A percentile compares a stretch with the other conserved stretches of the same genome.
Conservation (phyloP, 768 basidiomycete species). For the Xerocomellus intermedius region DNA sequence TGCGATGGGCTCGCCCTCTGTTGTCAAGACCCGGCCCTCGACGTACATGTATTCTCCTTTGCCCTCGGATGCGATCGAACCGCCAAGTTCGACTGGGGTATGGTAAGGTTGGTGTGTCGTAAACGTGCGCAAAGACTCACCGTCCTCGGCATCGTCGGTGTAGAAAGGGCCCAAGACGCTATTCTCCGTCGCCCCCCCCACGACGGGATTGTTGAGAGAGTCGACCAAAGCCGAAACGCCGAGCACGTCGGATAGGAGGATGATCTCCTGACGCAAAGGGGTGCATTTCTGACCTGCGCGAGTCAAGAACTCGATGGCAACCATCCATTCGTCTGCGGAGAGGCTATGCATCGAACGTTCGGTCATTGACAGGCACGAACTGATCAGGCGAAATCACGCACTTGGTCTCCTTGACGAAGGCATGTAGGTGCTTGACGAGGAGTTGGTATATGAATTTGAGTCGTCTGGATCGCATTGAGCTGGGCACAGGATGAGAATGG, state of each 20-base stretch:
- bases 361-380: neutral
- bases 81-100: slow-evolving; percentile 58
- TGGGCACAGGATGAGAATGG: neutral
- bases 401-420: slow-evolving; percentile 71
- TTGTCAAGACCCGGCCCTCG: slow-evolving; percentile 61
- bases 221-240: slow-evolving; percentile 81
- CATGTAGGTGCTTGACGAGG: slow-evolving; percentile 68
- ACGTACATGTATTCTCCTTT: slow-evolving; percentile 85
- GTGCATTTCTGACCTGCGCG: slow-evolving; percentile 71
- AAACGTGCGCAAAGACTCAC: slow-evolving; percentile 38
- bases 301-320: slow-evolving; percentile 76
- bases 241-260: slow-evolving; percentile 79
- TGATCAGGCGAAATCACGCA: slow-evolving; percentile 18
- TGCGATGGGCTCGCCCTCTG: slow-evolving; percentile 62
- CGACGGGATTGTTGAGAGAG: slow-evolving; percentile 64
- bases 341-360: slow-evolving; percentile 37
- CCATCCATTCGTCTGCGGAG: slow-evolving; percentile 86
- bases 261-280: slow-evolving; percentile 72
- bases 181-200: slow-evolving; percentile 63
- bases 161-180: slow-evolving; percentile 83
- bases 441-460: slow-evolving; percentile 46
- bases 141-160: slow-evolving; percentile 70
- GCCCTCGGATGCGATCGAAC: slow-evolving; percentile 81
- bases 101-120: neutral
- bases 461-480: slow-evolving; percentile 30